These are phyloP conservation scores for Nemophila menziesii DNA, from an alignment of 257 asterid species.

Conservation along the genomic window DNA sequence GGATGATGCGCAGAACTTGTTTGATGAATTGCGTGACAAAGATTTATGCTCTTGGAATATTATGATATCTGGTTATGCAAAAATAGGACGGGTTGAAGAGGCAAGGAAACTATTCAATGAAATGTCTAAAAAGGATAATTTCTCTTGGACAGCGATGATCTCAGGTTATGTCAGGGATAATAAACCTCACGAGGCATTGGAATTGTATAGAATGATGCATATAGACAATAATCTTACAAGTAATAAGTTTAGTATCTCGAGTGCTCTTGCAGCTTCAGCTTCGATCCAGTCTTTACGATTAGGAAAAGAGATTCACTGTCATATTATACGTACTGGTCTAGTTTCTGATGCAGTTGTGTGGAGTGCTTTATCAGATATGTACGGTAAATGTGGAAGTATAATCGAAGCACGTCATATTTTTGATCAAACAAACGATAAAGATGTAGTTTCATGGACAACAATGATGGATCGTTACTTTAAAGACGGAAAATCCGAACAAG, in stretches of 20 bases:
- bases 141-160: conserved; percentile 75
- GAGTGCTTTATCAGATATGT: conserved; percentile 63
- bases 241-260: conserved; percentile 50
- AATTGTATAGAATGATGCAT: conserved; percentile 56
- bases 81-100: conserved; percentile 29
- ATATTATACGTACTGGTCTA: conserved; percentile 38
- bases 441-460: conserved; percentile 63
- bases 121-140: conserved; percentile 60
- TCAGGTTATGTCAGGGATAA: conserved; percentile 55
- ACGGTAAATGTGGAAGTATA: conserved; percentile 70
- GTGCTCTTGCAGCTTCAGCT: conserved; percentile 71
- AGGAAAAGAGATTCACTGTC: conserved; percentile 71
- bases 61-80: conserved; percentile 57
- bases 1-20: conserved; percentile 33
- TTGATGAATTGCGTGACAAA: conserved; percentile 49
- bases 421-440: conserved; percentile 45
- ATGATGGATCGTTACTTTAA: conserved; percentile 69
- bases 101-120: conserved; percentile 53
- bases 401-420: conserved; percentile 56
- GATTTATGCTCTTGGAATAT: conserved; percentile 70
- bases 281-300: conserved; percentile 39
- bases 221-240: conserved; percentile 13
- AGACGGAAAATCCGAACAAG: conserved; percentile 58
- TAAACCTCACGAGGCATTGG: conserved; percentile 43
- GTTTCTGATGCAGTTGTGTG: conserved; percentile 65